Evolutionary conservation across 768 basidiomycete genomes (phyloP).

Genomic region (Hydnum rufescens): DNA sequence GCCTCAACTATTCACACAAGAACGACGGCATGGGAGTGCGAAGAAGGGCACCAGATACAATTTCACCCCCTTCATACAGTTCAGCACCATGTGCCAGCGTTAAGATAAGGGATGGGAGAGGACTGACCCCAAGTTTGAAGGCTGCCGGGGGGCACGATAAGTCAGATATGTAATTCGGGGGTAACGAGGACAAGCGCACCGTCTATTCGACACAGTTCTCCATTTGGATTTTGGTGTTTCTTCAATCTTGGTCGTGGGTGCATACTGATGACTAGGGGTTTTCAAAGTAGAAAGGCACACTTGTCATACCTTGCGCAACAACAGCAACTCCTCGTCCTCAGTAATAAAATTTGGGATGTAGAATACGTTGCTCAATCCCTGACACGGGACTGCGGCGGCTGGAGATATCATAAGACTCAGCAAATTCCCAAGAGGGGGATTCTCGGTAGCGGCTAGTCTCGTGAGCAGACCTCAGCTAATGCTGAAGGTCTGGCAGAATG

Average conservation of each 20-base stretch:
- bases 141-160: neutral
- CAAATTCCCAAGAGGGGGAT: no score
- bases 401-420: no score
- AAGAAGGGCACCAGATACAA: slow-evolving; percentile 43
- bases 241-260: slow-evolving; percentile 31
- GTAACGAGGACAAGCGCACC: slow-evolving; percentile 25
- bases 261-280: neutral
- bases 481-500: no score
- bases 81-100: neutral
- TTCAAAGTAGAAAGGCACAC: slow-evolving; percentile 4
- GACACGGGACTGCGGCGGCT: no score
- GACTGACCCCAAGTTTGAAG: slow-evolving; percentile 3
- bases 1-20: slow-evolving; percentile 40
- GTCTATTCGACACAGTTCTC: slow-evolving; percentile 53
- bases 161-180: neutral
- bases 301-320: slow-evolving; percentile 47
- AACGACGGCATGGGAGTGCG: slow-evolving; percentile 52
- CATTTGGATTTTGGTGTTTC: slow-evolving; percentile 67
- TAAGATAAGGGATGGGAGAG: neutral
- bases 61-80: slow-evolving; percentile 40
- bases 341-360: slow-evolving; percentile 61
- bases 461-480: no score
- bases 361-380: no score
- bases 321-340: slow-evolving; percentile 52
- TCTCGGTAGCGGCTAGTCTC: no score